Evolutionary conservation across 2,329 filamentous ascomycete species (phyloP).

Genomic region (Parastagonospora nodorum): DNA sequence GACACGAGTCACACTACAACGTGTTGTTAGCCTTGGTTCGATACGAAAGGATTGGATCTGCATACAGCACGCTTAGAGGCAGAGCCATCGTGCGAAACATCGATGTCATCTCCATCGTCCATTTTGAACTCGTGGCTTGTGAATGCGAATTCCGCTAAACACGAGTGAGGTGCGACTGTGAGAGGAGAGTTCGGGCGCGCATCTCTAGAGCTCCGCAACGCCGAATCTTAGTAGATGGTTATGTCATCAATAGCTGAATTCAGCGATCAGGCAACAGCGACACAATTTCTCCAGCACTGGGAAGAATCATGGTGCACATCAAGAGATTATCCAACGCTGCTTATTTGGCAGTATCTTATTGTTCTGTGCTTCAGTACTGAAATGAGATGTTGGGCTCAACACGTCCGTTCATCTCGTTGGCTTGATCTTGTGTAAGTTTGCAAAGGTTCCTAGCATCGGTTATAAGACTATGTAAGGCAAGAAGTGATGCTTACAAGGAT

Average conservation of each 20-base stretch:
- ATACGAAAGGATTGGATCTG: neutral
- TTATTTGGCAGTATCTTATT: too few relatives aligned
- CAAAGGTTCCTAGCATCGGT: too few relatives aligned
- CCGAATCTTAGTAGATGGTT: neutral
- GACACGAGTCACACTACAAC: slow-evolving; percentile 41
- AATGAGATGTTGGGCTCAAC: too few relatives aligned
- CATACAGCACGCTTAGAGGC: slow-evolving; percentile 39
- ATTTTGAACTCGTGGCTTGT: slow-evolving; percentile 23
- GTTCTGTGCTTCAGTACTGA: too few relatives aligned
- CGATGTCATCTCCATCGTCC: slow-evolving; percentile 40
- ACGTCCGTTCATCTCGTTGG: too few relatives aligned
- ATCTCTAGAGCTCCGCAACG: neutral
- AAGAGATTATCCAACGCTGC: too few relatives aligned
- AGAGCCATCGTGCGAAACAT: slow-evolving; percentile 30
- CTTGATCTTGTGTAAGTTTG: too few relatives aligned
- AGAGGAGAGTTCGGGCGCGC: neutral
- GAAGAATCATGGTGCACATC: too few relatives aligned
- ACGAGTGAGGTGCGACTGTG: neutral
- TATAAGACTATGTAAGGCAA: too few relatives aligned
- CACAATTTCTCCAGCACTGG: neutral
- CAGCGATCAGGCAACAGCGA: neutral
- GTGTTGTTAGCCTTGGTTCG: neutral
- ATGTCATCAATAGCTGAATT: slow-evolving; percentile 16
- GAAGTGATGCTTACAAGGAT: too few relatives aligned
- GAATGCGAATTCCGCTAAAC: slow-evolving; percentile 11